phyloP scores from a whole-genome alignment of 768 basidiomycete species.

The Boletus eberwhitei region DNA sequence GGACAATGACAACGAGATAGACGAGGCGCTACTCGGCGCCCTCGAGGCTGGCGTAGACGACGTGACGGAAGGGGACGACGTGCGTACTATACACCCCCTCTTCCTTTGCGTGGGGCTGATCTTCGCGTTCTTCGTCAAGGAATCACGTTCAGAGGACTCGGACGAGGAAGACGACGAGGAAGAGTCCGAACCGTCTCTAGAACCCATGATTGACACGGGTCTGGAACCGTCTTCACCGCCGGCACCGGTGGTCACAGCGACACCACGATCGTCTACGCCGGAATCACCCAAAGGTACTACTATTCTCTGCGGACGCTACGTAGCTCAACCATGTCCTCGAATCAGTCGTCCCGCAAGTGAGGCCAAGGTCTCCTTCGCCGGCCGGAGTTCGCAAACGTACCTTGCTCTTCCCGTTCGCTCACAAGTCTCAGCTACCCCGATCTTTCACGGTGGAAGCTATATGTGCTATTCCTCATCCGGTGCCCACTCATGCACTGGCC shows the following conservation, averaged over 20 bases:
- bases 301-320: neutral
- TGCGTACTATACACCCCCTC: conserved; percentile 33
- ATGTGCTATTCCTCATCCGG: conserved; percentile 86
- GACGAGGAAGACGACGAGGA: conserved; percentile 56
- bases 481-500: conserved; percentile 84
- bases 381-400: conserved; percentile 50
- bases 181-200: conserved; percentile 39
- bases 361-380: conserved; percentile 49
- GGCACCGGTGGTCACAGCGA: conserved; percentile 25
- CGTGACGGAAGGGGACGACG: conserved; percentile 69
- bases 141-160: conserved; percentile 58
- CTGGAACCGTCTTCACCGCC: conserved; percentile 28
- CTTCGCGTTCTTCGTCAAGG: conserved; percentile 33
- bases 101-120: conserved; percentile 1
- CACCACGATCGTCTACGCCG: conserved; percentile 28
- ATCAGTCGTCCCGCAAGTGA: conserved; percentile 22
- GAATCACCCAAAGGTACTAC: conserved; percentile 35
- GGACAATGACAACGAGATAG: conserved; percentile 48
- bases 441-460: conserved; percentile 87
- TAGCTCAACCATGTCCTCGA: conserved; percentile 19
- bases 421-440: conserved; percentile 39
- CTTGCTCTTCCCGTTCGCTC: conserved; percentile 34
- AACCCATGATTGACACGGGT: conserved; percentile 29
- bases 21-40: conserved; percentile 60
- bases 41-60: conserved; percentile 57